Conservation (phyloP, 805 yeast genomes). For the Zygosaccharomyces rouxii region DNA sequence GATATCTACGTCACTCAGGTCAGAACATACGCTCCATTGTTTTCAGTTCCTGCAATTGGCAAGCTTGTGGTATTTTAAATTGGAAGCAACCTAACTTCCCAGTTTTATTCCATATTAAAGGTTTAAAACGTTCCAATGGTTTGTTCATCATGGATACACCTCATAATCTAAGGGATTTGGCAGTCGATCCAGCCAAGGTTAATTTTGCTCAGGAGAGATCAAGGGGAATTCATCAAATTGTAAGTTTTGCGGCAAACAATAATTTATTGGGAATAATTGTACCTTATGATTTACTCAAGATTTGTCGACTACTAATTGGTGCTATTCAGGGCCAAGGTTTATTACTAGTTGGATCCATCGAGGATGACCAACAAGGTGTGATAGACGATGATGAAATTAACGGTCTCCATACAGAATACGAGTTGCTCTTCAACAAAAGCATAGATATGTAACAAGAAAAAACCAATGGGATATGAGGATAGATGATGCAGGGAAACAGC, state of each 20-base stretch:
- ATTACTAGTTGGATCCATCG: slow-evolving; percentile 67
- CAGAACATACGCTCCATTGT: slow-evolving; percentile 58
- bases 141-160: slow-evolving; percentile 31
- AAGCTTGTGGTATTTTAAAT: slow-evolving; percentile 87
- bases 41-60: slow-evolving; percentile 80
- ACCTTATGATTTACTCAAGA: slow-evolving; percentile 60
- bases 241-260: slow-evolving; percentile 72
- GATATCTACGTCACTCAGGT: slow-evolving; percentile 39
- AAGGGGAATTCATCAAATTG: slow-evolving; percentile 75
- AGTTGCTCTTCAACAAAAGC: slow-evolving; percentile 21
- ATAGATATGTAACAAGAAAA: slow-evolving; percentile 13
- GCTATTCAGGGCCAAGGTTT: slow-evolving; percentile 76
- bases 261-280: slow-evolving; percentile 81
- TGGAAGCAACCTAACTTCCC: slow-evolving; percentile 99
- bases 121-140: slow-evolving; percentile 38
- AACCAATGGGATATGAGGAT: neutral
- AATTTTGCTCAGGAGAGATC: slow-evolving; percentile 26
- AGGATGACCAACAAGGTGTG: slow-evolving; percentile 19
- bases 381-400: slow-evolving; percentile 20
- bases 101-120: slow-evolving; percentile 78
- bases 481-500: neutral
- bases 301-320: slow-evolving; percentile 73
- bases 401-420: slow-evolving; percentile 22
- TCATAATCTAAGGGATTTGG: slow-evolving; percentile 25
- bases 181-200: slow-evolving; percentile 18